phyloP scores from a whole-genome alignment of 495 filamentous ascomycete species.

The Talaromyces nanjingensis region DNA sequence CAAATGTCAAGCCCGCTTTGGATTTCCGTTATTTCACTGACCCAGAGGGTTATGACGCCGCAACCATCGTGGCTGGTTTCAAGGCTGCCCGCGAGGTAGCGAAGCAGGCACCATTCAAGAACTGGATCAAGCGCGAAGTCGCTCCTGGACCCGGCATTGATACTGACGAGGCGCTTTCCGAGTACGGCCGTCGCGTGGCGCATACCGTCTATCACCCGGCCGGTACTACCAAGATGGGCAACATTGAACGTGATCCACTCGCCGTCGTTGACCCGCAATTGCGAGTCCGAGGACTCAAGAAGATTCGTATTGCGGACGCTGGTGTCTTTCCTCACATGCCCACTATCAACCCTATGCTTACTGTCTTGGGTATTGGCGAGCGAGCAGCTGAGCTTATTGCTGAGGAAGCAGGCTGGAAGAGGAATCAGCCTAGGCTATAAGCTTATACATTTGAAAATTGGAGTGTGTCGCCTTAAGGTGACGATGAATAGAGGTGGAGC shows the following conservation, averaged over 20 bases:
- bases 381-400: conserved; percentile 58
- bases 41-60: conserved; percentile 73
- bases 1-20: conserved; percentile 66
- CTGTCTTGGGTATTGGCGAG: conserved; percentile 58
- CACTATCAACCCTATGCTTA: conserved; percentile 62
- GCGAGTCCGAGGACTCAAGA: conserved; percentile 49
- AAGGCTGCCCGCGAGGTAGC: conserved; percentile 65
- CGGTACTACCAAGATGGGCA: conserved; percentile 83
- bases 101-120: conserved; percentile 61
- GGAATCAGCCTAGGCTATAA: conserved; percentile 41
- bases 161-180: conserved; percentile 63
- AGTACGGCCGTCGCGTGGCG: conserved; percentile 67
- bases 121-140: conserved; percentile 74
- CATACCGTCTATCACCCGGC: conserved; percentile 85
- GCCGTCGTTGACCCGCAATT: conserved; percentile 58
- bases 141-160: conserved; percentile 64
- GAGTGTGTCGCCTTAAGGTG: neutral
- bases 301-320: conserved; percentile 58
- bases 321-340: conserved; percentile 65
- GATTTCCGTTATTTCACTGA: conserved; percentile 90
- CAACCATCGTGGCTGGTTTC: conserved; percentile 73
- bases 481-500: neutral
- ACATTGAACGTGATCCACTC: conserved; percentile 51
- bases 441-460: neutral
- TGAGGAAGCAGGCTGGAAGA: conserved; percentile 53